Base-by-base conservation (phyloP, 768 basidiomycete species). In the Auriscalpium microsporum region DNA sequence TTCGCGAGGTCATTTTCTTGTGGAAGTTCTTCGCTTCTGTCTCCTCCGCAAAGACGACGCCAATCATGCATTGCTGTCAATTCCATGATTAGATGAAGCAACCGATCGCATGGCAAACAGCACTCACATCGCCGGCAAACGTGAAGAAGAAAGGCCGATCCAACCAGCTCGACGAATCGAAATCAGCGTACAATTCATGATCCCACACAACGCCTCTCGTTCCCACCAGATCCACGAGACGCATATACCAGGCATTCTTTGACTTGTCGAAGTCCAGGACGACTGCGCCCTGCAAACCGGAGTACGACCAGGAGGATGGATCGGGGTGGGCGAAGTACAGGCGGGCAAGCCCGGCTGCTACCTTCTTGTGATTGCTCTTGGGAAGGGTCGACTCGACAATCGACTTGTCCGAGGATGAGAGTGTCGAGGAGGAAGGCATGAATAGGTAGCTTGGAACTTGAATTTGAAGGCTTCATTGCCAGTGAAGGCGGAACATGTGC, bases 71-170 rank as follows among this genome's bases (percentile, higher is more conserved):
- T 58, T 86, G 79, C 94, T 96, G 66, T 55, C 9, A 56, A n/a
- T 19, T 10, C 13, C 14, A 4, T 19, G 11, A 11, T 10, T 34
- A 16, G n/a, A 19, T 9, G 9, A n/a, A 48, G 17, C 21, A 48
- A 5, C 36, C 7, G 28, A 28, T 28, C 28, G 7, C 28, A 28
- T 28, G 4, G 28, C 28, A 7, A 28, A 28, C 28, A 28, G 7
- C n/a, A 79, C 94, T 71, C 65, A 95, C 94, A 73, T 99, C 94
- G 51, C 90, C 87, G 3, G 85, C 76, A 69, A 96, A 97, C 1
- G 92, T 85, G 72, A 95, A 90, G 65, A 98, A 96, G 79, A 86
- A 94, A 2, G 86, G 78, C 57, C 93, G 76, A 67, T 98, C 95
- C 64, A 87, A 78, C 64, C 80, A 73, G 40, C 40, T 42, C 40